These are phyloP conservation scores for Arthrinium phaeospermum DNA, from an alignment of 2,329 filamentous ascomycete species.

Conservation along the genomic window DNA sequence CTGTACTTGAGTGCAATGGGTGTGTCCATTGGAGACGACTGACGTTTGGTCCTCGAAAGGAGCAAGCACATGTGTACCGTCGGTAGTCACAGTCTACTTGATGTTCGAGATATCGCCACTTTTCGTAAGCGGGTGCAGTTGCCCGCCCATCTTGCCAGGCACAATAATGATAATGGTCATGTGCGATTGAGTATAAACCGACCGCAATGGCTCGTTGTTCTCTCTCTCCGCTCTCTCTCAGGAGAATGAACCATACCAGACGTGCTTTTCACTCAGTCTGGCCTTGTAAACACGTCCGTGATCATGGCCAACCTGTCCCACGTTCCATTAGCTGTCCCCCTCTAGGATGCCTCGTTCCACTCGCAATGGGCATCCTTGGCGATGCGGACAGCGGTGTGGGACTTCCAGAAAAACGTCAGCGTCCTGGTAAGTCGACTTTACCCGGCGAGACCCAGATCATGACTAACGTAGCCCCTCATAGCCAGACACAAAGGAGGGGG, in stretches of 20 bases:
- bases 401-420: not conserved
- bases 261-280: too few species aligned
- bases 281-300: too few species aligned
- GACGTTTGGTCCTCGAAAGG: not conserved
- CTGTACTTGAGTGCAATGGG: not conserved
- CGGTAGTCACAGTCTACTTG: not conserved
- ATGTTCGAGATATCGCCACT: too few species aligned
- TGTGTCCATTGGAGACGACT: not conserved
- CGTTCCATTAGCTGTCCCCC: not conserved
- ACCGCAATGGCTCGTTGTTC: too few species aligned
- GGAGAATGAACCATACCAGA: too few species aligned
- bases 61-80: not conserved
- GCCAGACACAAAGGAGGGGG: not conserved
- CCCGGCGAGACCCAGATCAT: not conserved
- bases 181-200: too few species aligned
- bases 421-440: not conserved
- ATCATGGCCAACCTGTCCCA: not conserved
- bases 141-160: not conserved
- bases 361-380: constrained; percentile 1
- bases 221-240: too few species aligned
- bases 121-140: not conserved
- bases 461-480: not conserved
- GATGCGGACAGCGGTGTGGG: not conserved
- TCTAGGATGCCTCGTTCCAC: not conserved
- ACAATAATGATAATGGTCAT: too few species aligned